Conservation (phyloP, 208 protist genomes). For the Trypanosomatidae sp. region DNA sequence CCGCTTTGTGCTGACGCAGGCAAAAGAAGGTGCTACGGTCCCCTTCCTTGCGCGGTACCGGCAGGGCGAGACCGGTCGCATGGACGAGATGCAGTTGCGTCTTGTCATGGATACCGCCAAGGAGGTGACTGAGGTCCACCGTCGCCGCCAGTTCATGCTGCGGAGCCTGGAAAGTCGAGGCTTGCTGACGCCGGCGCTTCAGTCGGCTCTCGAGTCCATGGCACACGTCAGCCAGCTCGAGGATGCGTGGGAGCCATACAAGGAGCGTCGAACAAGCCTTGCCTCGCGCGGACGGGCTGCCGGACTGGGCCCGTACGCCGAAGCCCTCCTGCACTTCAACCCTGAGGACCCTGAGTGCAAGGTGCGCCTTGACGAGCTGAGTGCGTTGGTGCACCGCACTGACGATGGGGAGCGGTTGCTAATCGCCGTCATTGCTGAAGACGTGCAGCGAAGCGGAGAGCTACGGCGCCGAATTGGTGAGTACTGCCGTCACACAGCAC, state of each 20-base stretch:
- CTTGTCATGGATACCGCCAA: slow-evolving; percentile 62
- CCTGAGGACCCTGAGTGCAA: slow-evolving; percentile 7
- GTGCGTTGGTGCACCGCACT: slow-evolving; percentile 21
- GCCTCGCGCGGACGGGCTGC: slow-evolving; percentile 71
- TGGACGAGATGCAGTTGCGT: slow-evolving; percentile 67
- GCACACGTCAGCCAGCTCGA: slow-evolving; percentile 77
- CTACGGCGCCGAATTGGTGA: slow-evolving; percentile 41
- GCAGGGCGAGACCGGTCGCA: slow-evolving; percentile 67
- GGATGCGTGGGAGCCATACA: slow-evolving; percentile 86
- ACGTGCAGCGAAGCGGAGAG: slow-evolving; percentile 60
- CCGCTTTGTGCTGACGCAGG: slow-evolving; percentile 62
- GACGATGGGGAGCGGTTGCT: slow-evolving; percentile 57
- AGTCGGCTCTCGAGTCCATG: slow-evolving; percentile 39
- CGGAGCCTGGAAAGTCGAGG: slow-evolving; percentile 60
- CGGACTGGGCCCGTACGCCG: slow-evolving; percentile 59
- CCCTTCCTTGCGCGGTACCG: slow-evolving; percentile 91
- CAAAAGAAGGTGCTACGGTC: slow-evolving; percentile 71
- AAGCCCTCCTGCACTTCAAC: slow-evolving; percentile 37
- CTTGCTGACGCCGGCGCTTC: slow-evolving; percentile 65
- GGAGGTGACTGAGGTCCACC: slow-evolving; percentile 73
- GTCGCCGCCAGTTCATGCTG: slow-evolving; percentile 79
- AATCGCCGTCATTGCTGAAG: slow-evolving; percentile 63
- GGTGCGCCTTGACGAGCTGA: slow-evolving; percentile 34
- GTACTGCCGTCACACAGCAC: slow-evolving; percentile 36
- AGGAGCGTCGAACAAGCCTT: slow-evolving; percentile 73